phyloP scores from a whole-genome alignment of 768 basidiomycete species.

The Leccinum truebloodii region DNA sequence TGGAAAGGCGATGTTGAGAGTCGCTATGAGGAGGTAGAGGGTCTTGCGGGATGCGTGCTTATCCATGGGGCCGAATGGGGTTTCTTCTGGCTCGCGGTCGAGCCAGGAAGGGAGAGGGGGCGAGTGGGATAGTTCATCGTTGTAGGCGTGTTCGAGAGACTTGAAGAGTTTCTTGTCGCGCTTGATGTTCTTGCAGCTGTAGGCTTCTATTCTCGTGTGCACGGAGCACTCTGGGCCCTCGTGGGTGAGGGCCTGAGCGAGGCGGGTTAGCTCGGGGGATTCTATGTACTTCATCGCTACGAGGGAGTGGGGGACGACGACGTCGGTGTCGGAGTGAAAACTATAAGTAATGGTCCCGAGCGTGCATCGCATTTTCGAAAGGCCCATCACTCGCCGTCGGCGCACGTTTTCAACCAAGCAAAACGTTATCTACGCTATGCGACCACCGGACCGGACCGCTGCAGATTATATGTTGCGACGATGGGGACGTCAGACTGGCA shows the following conservation, averaged over 20 bases:
- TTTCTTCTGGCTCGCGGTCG: conserved; percentile 67
- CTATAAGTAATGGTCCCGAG: conserved; percentile 16
- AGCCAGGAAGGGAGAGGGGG: conserved; percentile 85
- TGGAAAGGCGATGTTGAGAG: conserved; percentile 95
- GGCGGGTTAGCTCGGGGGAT: conserved; percentile 71
- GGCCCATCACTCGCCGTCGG: neutral
- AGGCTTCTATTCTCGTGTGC: conserved; percentile 92
- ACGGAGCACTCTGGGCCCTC: conserved; percentile 88
- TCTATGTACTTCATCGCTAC: conserved; percentile 85
- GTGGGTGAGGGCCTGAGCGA: conserved; percentile 79
- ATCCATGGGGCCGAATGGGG: conserved; percentile 90
- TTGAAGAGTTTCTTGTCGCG: conserved; percentile 97
- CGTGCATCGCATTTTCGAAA: conserved; percentile 13
- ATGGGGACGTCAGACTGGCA: conserved; percentile 1
- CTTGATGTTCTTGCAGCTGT: conserved; percentile 96
- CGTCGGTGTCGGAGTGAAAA: conserved; percentile 13
- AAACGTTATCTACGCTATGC: conserved; percentile 1
- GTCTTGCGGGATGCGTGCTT: conserved; percentile 85
- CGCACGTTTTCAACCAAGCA: neutral
- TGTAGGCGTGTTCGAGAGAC: conserved; percentile 84
- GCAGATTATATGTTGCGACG: neutral
- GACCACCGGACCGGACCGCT: neutral
- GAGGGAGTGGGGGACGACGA: neutral
- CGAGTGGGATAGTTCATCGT: conserved; percentile 73
- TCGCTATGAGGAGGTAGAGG: conserved; percentile 93